A percentile compares a stretch with the other conserved stretches of the same genome.
Evolutionary conservation across 2,329 filamentous ascomycete species (phyloP).

Genomic region (Leptographium radiaticola): DNA sequence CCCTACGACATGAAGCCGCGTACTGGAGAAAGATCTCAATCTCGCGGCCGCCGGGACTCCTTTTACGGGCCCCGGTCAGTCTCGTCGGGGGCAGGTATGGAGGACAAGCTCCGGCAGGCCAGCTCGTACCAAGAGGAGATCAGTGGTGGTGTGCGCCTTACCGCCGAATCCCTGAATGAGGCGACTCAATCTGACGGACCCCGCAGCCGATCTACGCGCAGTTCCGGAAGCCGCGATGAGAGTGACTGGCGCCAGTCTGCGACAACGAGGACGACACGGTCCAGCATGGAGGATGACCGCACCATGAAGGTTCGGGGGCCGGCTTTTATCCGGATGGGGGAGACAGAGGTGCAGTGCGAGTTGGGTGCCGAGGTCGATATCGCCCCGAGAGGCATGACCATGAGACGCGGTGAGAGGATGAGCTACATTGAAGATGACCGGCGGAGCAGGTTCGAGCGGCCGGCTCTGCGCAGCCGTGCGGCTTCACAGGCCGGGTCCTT

Average conservation of each 20-base stretch:
- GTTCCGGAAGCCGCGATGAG: constrained; percentile 47
- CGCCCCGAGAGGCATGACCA: constrained; percentile 18
- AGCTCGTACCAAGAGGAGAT: constrained; percentile 40
- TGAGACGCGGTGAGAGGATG: constrained; percentile 32
- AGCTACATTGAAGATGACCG: constrained; percentile 39
- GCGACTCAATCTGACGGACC: constrained; percentile 32
- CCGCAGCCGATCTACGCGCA: constrained; percentile 44
- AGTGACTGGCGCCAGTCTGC: constrained; percentile 50
- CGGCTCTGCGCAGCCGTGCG: constrained; percentile 30
- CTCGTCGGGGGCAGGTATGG: constrained; percentile 20
- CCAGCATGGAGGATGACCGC: constrained; percentile 43
- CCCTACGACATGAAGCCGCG: constrained; percentile 25
- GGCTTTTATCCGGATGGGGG: constrained; percentile 41
- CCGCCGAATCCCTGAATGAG: constrained; percentile 41
- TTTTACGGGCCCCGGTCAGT: constrained; percentile 24
- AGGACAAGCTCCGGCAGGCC: constrained; percentile 30
- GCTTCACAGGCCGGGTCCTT: constrained; percentile 38
- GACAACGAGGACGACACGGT: constrained; percentile 47
- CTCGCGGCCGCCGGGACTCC: constrained; percentile 24
- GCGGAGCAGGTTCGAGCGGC: constrained; percentile 29
- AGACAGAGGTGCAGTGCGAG: constrained; percentile 43
- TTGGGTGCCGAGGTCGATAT: constrained; percentile 50
- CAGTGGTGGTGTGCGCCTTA: constrained; percentile 33
- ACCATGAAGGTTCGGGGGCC: constrained; percentile 47
- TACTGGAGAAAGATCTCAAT: constrained; percentile 24